Evolutionary conservation across 352 stramenopile genomes (phyloP).

Genomic region (Pythium folliculosum): DNA sequence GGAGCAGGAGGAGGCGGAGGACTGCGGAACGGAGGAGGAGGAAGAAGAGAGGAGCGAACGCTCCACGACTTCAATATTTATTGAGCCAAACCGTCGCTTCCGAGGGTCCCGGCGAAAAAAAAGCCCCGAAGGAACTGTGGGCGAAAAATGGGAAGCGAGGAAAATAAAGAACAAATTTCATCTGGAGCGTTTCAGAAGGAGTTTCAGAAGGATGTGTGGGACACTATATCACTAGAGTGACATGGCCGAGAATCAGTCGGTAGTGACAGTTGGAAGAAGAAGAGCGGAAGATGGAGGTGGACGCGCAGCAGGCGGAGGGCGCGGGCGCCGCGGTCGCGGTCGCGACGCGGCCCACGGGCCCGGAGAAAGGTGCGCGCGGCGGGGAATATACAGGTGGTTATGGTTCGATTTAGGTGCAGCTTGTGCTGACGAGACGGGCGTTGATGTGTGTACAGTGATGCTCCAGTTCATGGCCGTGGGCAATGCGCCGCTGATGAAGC

Average conservation of each 20-base stretch:
- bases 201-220: slow-evolving; percentile 7
- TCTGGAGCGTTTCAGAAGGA: slow-evolving; percentile 12
- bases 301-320: slow-evolving; percentile 3
- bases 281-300: slow-evolving; percentile 11
- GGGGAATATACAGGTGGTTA: no score
- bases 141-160: not conserved
- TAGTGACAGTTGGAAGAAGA: slow-evolving; percentile 1
- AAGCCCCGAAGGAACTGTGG: not conserved
- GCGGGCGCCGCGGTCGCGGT: not conserved
- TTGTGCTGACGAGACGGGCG: not conserved
- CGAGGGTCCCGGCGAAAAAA: not conserved
- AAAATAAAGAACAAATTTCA: slow-evolving; percentile 26
- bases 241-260: not conserved
- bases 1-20: not conserved
- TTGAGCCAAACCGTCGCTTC: slow-evolving; percentile 12
- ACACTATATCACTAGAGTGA: not conserved
- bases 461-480: slow-evolving; percentile 83
- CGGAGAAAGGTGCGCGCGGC: slow-evolving; percentile 39
- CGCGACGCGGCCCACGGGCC: slow-evolving; percentile 28
- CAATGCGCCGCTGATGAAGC: slow-evolving; percentile 84
- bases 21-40: not conserved
- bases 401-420: no score
- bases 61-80: slow-evolving; percentile 28
- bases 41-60: not conserved
- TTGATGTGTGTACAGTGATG: slow-evolving; percentile 49